Base-by-base conservation (phyloP, 1,139 yeast genomes). In the Keqinozyma sinolaborantium region DNA sequence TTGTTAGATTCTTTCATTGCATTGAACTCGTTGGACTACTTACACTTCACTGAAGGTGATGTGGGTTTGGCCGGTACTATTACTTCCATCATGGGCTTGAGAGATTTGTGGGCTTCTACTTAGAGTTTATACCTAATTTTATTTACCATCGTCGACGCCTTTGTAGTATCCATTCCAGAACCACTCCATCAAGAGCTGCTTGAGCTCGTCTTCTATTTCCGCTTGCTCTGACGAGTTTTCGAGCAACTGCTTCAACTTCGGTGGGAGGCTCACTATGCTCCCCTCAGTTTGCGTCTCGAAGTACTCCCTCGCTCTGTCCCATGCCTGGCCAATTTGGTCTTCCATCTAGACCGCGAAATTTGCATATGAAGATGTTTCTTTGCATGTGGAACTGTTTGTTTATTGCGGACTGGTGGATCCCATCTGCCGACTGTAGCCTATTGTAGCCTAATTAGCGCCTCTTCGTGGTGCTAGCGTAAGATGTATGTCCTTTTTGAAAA, bases 1-100 rank as follows among this genome's bases (percentile, higher is more conserved):
- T 59, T 74, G 11, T 72, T 84, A 44, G 97, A 90, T 59, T 56
- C 77, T 45, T 70, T 83, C 45, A 81, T 88, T 50, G 95, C 95
- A 16, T 64, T 82, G 53, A 79, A 83, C 56, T 74, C 81, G 30
- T 72, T 86, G 58, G 70, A 75, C 38, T 61, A 68, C 58, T 65
- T 83, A 48, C 69, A 70, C 50, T 67, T 74, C 47, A 79, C 82
- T 53, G 97, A 90, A 48, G 95, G 95, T 31, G 71, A 82, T 30
- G 75, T 87, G 34, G 97, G 95, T 30, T 64, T 82, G 42, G 90
- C 94, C 29, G 97, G 97, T 56, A 71, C 83, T 21, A 64, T 85
- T 40, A 87, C 97, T 20, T 83, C 95, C 26, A 40, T 81, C 35
- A 66, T 88, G 60, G 96, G 95, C 24, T 68, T 86, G 39, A 74